Conservation (phyloP, 2,329 filamentous ascomycete species). For the Thielaviopsis musarum region DNA sequence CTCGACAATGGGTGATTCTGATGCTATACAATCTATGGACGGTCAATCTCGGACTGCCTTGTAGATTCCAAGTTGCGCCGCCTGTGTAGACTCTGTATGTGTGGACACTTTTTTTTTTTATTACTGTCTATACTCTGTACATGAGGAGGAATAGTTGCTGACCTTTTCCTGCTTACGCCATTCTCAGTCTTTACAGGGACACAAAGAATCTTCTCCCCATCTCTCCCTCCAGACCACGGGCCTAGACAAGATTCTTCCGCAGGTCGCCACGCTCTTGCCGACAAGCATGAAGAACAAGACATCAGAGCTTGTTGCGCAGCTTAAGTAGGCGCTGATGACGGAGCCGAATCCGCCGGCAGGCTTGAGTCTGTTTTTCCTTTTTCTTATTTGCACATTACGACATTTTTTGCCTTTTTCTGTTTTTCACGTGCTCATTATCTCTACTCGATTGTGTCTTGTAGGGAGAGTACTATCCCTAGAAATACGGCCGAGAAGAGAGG, state of each 20-base stretch:
- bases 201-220: too few species aligned
- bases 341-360: too few species aligned
- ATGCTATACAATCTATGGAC: conserved; percentile 29
- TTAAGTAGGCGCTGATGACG: too few species aligned
- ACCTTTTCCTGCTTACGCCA: too few species aligned
- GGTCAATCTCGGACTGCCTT: conserved; percentile 29
- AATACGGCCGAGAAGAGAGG: background rate
- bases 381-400: background rate
- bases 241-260: too few species aligned
- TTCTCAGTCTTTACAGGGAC: too few species aligned
- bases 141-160: too few species aligned
- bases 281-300: too few species aligned
- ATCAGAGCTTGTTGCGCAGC: too few species aligned
- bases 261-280: too few species aligned
- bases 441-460: background rate
- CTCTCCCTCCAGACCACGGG: too few species aligned
- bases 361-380: background rate
- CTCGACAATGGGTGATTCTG: conserved; percentile 32
- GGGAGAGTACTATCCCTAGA: background rate
- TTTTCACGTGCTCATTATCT: background rate
- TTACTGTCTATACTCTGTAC: too few species aligned
- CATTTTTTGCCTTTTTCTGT: background rate
- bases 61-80: conserved; percentile 24
- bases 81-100: background rate
- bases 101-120: background rate